A percentile compares a stretch with the other conserved stretches of the same genome.
Evolutionary conservation across 371 early-diverging fungal species (phyloP).

Genomic region (Mucor racemosus): DNA sequence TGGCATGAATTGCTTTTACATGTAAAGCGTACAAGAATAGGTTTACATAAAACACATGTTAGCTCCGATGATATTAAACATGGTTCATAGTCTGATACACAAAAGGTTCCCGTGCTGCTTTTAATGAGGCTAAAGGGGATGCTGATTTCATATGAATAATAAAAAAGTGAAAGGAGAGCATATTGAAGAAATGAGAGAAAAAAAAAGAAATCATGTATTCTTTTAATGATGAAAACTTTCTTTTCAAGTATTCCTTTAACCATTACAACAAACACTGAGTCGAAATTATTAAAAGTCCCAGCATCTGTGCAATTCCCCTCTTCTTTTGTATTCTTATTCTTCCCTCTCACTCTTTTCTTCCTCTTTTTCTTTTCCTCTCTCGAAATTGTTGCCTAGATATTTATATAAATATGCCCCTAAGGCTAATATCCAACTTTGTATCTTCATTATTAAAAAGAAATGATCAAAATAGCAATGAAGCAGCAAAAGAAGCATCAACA

Average conservation of each 20-base stretch:
- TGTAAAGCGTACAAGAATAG: not conserved
- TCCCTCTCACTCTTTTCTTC: not conserved
- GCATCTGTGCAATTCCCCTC: not conserved
- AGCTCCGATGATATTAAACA: constrained; percentile 1
- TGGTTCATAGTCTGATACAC: constrained; percentile 1
- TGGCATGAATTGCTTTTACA: not conserved
- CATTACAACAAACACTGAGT: not conserved
- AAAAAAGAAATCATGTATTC: not conserved
- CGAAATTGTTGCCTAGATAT: not conserved
- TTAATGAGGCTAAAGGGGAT: not conserved
- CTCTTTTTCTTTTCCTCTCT: not conserved
- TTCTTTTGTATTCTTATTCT: not conserved
- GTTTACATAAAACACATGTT: not conserved
- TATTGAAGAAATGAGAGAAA: not conserved
- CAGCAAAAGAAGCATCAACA: constrained; percentile 14
- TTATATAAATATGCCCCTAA: constrained; percentile 34
- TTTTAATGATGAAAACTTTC: not conserved
- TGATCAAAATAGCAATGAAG: constrained; percentile 5
- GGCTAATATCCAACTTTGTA: constrained; percentile 38
- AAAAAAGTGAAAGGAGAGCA: not conserved
- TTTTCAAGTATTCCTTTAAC: not conserved
- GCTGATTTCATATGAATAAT: not conserved
- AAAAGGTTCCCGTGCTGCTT: not conserved
- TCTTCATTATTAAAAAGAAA: constrained; percentile 33
- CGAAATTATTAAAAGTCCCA: constrained; percentile 9